These are phyloP conservation scores for Aspergillus steynii DNA, from an alignment of 495 filamentous ascomycete genomes.

Conservation along the genomic window DNA sequence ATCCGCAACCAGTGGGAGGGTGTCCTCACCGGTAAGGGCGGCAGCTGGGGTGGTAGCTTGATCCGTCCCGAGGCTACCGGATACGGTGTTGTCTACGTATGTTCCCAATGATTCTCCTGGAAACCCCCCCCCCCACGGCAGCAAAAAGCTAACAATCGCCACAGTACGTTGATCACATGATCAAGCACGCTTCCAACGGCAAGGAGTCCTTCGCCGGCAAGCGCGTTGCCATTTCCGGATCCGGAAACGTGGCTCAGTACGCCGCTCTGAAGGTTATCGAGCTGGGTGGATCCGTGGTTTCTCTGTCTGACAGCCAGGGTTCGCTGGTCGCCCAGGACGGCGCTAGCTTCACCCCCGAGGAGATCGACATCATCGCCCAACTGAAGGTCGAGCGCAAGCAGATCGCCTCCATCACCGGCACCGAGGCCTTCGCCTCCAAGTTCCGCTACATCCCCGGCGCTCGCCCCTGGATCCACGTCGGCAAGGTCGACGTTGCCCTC, in stretches of 20 bases:
- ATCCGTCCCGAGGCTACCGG: slow-evolving; percentile 98
- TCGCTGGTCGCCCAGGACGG: slow-evolving; percentile 69
- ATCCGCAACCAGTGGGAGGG: slow-evolving; percentile 90
- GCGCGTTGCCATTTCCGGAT: slow-evolving; percentile 93
- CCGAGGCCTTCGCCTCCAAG: slow-evolving; percentile 55
- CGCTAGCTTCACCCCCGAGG: slow-evolving; percentile 68
- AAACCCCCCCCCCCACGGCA: background rate
- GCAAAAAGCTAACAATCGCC: slow-evolving; percentile 13
- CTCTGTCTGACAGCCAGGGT: slow-evolving; percentile 92
- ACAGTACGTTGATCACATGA: slow-evolving; percentile 90
- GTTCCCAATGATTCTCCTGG: slow-evolving; percentile 28
- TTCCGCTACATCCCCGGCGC: slow-evolving; percentile 88
- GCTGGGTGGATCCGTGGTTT: slow-evolving; percentile 89
- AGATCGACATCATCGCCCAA: slow-evolving; percentile 72
- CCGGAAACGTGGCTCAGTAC: slow-evolving; percentile 98
- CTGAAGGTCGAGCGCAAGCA: slow-evolving; percentile 88
- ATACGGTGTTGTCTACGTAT: slow-evolving; percentile 85
- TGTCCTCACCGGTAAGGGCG: slow-evolving; percentile 93
- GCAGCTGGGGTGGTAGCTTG: slow-evolving; percentile 86
- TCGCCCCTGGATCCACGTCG: slow-evolving; percentile 88
- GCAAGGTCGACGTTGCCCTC: slow-evolving; percentile 85
- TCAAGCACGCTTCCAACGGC: slow-evolving; percentile 75
- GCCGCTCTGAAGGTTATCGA: slow-evolving; percentile 96
- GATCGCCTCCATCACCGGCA: slow-evolving; percentile 63
- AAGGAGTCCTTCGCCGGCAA: slow-evolving; percentile 88